Evolutionary conservation across 371 early-diverging fungal species (phyloP).

Genomic region (Umbelopsis sp.): DNA sequence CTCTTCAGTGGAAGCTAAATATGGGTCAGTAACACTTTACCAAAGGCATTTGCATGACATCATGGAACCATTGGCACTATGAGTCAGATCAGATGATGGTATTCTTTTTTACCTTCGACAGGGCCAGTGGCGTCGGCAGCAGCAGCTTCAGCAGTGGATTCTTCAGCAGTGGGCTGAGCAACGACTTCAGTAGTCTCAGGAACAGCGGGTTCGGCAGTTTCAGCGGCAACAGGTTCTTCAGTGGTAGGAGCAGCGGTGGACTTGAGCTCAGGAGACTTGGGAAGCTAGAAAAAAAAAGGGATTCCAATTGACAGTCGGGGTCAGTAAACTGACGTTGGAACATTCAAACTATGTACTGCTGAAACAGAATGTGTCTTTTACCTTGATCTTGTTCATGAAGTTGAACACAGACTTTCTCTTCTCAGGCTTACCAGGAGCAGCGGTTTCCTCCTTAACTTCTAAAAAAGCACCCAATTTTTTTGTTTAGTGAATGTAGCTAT

Average conservation of each 20-base stretch:
- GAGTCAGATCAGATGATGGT: slow-evolving; percentile 4
- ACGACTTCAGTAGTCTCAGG: neutral
- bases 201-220: neutral
- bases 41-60: slow-evolving; percentile 1
- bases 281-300: neutral
- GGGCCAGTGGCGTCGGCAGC: slow-evolving; percentile 4
- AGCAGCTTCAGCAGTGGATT: neutral
- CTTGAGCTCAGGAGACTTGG: slow-evolving; percentile 16
- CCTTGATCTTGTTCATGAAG: slow-evolving; percentile 19
- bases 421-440: slow-evolving; percentile 1
- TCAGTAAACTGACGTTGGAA: too few species aligned
- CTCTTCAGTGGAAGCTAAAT: slow-evolving; percentile 1
- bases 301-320: neutral
- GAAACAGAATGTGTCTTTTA: neutral
- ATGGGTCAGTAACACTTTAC: neutral
- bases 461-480: neutral
- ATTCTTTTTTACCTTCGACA: slow-evolving; percentile 7
- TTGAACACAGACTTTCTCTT: slow-evolving; percentile 12
- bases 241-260: neutral
- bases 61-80: neutral
- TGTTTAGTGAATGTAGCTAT: too few species aligned
- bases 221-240: slow-evolving; percentile 2
- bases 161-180: neutral
- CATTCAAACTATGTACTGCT: too few species aligned
- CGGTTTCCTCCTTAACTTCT: slow-evolving; percentile 1